Base-by-base conservation (phyloP, 352 stramenopile species). In the Globisporangium mamillatum region DNA sequence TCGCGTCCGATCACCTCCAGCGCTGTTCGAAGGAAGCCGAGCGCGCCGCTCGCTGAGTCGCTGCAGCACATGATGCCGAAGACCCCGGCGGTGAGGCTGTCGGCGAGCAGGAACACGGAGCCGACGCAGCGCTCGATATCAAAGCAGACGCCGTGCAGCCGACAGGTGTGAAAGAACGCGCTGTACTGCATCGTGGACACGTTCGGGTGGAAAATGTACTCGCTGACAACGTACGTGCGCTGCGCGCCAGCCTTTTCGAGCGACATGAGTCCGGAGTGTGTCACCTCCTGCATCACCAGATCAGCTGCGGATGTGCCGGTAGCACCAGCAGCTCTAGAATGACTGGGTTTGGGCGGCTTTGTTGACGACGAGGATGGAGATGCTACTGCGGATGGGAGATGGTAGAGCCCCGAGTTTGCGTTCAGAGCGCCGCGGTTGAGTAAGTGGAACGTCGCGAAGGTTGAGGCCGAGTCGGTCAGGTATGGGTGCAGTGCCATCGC, bases 161-260 rank as follows among this genome's bases (percentile, higher is more conserved):
- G 76, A 65, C 91, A 97, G 57, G 81, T 79, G 60, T 97, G 92
- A 76, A 97, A 97, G 74, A 97, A 95, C 18, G 84, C 76, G 57
- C 75, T 75, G 67, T 94, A 93, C 56, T 80, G 79, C 71, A 93
- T 91, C 18, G 86, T 93, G 53, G 75, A 79, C 53, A 97, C 77
- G 60, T 89, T 89, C 14, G 88, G 86, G 41, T 97, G 88, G 66
- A 84, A 85, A 34, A 94, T 74, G 68, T 93, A 92, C 44, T 89
- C 88, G 54, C 83, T 76, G 32, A 84, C 76, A n/a, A 91, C 77
- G 70, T 89, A 95, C 58, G 75, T 77, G 27, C 84, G 86, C 34
- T 75, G 54, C 10, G 77, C 59, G 4, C 69, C 70, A n/a, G 60
- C 50, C 14, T 59, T 52, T 20, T 74, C 54, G 20, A 74, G 52